Evolutionary conservation across 352 stramenopile species (phyloP), one percentile per base, ranked within the genome.

Genomic region (Pythium myriotylum): DNA sequence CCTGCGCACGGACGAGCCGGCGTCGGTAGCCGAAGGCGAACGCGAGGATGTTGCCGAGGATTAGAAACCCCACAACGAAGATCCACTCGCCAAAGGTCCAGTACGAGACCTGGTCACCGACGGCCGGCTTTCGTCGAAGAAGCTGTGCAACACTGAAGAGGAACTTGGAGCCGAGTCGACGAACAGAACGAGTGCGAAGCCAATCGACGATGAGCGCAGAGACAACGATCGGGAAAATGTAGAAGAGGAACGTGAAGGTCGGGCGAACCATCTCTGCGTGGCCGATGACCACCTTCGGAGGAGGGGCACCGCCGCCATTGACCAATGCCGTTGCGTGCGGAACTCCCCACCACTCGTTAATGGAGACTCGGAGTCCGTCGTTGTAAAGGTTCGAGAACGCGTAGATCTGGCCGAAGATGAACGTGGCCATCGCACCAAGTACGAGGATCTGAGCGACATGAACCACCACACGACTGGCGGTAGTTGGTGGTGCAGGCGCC

Each of bases 221-320:
- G 6, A 56, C 60, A 39, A 76, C n/a, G n/a, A 87, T 23, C 2
- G 78, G 73, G 8, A 84, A 12, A 9, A 76, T 54, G 10, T 47
- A 57, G 24, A 75, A 67, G 4, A 88, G 59, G 33, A 77, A 59
- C 27, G 84, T 70, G 50, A 68, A 86, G 2, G 72, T 84, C 26
- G 68, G 67, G 7, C 73, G 72, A 20, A 81, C 49, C 69, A 88
- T 82, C 56, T 88, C 75, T 0, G 37, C 22, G 49, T 77, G 59
- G 20, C 64, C 62, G 37, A 43, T 43, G 13, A 43, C 37, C 7
- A 20, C 13, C 17, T 43, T 17, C 7, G 37, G 37, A n/a, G 37
- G 37, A 17, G 37, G 37, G 7, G 7, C 13, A 14, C 45, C 45
- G 24, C 45, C 22, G 20, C 45, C 24, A 24, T 52, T 52, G 22